Conservation (phyloP, 805 yeast species). For the Hanseniaspora lachancei region DNA sequence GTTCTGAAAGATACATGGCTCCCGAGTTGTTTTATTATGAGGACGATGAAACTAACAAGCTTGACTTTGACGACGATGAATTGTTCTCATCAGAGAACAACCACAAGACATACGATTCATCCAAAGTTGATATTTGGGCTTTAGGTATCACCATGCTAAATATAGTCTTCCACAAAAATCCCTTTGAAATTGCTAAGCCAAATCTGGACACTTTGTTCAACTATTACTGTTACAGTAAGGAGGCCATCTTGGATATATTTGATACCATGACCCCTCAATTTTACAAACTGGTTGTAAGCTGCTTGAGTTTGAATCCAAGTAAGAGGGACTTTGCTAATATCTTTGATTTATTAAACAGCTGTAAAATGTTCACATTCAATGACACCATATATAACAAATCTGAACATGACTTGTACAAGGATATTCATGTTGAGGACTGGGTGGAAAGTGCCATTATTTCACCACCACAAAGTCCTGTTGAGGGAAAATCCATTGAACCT, state of each 20-base stretch:
- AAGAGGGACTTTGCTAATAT: slow-evolving; percentile 58
- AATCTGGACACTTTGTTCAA: slow-evolving; percentile 61
- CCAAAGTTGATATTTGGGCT: slow-evolving; percentile 81
- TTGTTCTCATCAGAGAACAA: slow-evolving; percentile 21
- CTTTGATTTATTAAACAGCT: slow-evolving; percentile 41
- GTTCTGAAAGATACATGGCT: slow-evolving; percentile 87
- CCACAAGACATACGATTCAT: slow-evolving; percentile 52
- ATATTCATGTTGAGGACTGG: slow-evolving; percentile 2
- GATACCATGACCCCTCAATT: slow-evolving; percentile 78
- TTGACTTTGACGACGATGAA: slow-evolving; percentile 23
- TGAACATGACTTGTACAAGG: slow-evolving; percentile 29
- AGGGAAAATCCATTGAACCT: not conserved
- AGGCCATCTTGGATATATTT: slow-evolving; percentile 80
- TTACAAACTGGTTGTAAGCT: slow-evolving; percentile 66
- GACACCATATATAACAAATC: slow-evolving; percentile 45
- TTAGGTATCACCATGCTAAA: slow-evolving; percentile 73
- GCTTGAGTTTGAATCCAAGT: slow-evolving; percentile 73
- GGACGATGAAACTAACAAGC: slow-evolving; percentile 30
- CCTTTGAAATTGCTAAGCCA: slow-evolving; percentile 68
- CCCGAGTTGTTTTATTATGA: slow-evolving; percentile 56
- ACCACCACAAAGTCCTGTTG: not conserved
- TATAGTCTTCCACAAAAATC: slow-evolving; percentile 76
- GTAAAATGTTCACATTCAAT: slow-evolving; percentile 68
- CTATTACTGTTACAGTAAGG: slow-evolving; percentile 77
- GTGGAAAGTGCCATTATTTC: not conserved